Evolutionary conservation across 1,284 basidiomycete species (phyloP).

Genomic region (Ganoderma lucidum): DNA sequence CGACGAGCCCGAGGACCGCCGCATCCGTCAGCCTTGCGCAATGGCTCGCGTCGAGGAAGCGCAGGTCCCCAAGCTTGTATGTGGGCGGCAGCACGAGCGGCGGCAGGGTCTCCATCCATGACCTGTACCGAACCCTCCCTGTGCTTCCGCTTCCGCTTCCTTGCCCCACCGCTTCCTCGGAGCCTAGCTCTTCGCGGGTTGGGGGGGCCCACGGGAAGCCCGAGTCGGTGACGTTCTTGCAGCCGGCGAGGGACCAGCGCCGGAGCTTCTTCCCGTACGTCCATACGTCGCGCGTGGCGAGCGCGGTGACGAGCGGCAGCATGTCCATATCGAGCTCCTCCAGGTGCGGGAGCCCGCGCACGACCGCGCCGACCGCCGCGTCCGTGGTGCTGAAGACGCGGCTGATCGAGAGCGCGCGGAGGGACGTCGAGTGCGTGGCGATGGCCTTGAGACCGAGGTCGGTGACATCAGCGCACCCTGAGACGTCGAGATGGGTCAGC

Average conservation of each 20-base stretch:
- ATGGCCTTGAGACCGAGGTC: constrained; percentile 80
- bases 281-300: constrained; percentile 85
- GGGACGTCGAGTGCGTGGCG: constrained; percentile 67
- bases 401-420: constrained; percentile 81
- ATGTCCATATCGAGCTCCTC: constrained; percentile 85
- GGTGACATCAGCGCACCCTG: constrained; percentile 79
- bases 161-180: background rate
- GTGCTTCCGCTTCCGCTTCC: constrained; percentile 6
- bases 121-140: constrained; percentile 39
- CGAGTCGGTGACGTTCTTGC: constrained; percentile 75
- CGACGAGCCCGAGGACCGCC: constrained; percentile 81
- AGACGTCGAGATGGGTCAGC: constrained; percentile 82
- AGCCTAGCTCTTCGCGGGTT: constrained; percentile 18
- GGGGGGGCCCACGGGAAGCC: constrained; percentile 70
- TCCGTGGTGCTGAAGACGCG: constrained; percentile 79
- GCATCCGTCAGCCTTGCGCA: constrained; percentile 81
- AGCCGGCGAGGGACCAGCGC: constrained; percentile 78
- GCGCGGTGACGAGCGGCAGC: constrained; percentile 76
- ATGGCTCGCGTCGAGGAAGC: constrained; percentile 80
- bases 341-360: constrained; percentile 78
- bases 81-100: constrained; percentile 59
- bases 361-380: constrained; percentile 75
- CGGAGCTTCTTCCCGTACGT: constrained; percentile 79
- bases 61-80: constrained; percentile 74
- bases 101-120: constrained; percentile 65